phyloP scores from a whole-genome alignment of 2,329 filamentous ascomycete species.

The Fusarium nodosum region DNA sequence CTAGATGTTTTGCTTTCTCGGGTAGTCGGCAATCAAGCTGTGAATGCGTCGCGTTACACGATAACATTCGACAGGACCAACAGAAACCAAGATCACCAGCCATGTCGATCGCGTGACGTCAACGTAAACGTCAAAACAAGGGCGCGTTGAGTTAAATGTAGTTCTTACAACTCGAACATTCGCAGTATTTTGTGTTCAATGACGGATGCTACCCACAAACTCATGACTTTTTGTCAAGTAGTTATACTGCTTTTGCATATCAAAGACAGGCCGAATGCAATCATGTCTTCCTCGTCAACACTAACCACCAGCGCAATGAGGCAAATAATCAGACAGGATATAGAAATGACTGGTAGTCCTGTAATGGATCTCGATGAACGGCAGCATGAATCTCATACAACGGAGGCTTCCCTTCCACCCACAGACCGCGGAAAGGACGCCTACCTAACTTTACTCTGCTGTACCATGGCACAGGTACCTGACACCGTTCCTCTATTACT shows the following conservation, averaged over 20 bases:
- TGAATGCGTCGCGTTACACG: not conserved
- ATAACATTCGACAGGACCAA: not conserved
- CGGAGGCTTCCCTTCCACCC: slow-evolving; percentile 39
- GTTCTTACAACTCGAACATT: not conserved
- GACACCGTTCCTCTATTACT: fast-evolving
- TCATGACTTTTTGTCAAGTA: not conserved
- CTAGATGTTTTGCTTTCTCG: not conserved
- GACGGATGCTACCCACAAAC: not conserved
- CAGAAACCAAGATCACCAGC: slow-evolving; percentile 1
- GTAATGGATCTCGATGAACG: not conserved
- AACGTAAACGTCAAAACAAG: slow-evolving; percentile 22
- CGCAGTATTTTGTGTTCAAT: not conserved
- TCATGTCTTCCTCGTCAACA: not conserved
- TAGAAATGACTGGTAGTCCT: not conserved
- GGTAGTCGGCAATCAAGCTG: not conserved
- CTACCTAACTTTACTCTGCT: slow-evolving; percentile 51
- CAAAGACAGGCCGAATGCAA: not conserved
- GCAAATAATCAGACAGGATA: not conserved
- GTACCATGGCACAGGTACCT: slow-evolving; percentile 51
- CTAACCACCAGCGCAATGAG: not conserved
- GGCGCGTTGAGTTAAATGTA: slow-evolving; percentile 6
- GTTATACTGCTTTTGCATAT: not conserved
- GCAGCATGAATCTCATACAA: not conserved
- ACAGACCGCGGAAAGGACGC: slow-evolving; percentile 50
- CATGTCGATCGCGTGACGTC: slow-evolving; percentile 14